Base-by-base conservation (phyloP, 2,329 filamentous ascomycete species). In the Claviceps pusilla region DNA sequence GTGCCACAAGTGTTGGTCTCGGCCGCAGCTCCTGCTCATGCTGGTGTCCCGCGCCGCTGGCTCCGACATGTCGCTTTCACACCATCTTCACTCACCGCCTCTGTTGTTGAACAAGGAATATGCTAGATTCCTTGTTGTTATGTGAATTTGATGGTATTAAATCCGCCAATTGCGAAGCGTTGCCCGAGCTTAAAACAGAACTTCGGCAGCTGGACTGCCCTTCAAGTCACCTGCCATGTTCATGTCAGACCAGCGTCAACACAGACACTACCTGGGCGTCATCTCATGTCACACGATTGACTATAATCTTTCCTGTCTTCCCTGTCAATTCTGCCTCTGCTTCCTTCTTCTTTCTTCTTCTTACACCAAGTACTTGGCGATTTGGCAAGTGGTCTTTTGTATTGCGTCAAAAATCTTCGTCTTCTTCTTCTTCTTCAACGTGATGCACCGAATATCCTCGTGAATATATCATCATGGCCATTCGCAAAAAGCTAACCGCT, bases 401-500 rank as follows among this genome's bases (percentile, higher is more conserved):
- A 14, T 48, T 24, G 24, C 43, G 5, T 24, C 35, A n/a, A 53
- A 28, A n/a, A 3, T 19, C 43, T 28, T 48, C 16, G 10, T 16
- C 7, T 24, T 24, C 24, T 24, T 24, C 24, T 24, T 24, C 24
- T 24, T 24, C 24, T 19, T 16, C 7, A 12, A 46, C 12, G 33
- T 43, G 28, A 45, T 51, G 41, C n/a, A 45, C 41, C 16, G 11
- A 11, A n/a, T 45, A 3, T 41, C 11, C 28, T 45, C 29, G 29
- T 24, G 7, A 43, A 12, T 14, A 14, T 16, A 6, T 35, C 50
- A 59, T 54, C 54, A 68, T 69, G 66, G 62, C 59, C 53, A 61
- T 43, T 60, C 58, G 58, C 61, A 56, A 55, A 50, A 53, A 56
- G 61, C 69, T 71, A 64, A 71, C 66, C 54, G 58, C 61, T 28